Evolutionary conservation across 2,329 filamentous ascomycete genomes (phyloP).

Genomic region (Capronia epimyces): DNA sequence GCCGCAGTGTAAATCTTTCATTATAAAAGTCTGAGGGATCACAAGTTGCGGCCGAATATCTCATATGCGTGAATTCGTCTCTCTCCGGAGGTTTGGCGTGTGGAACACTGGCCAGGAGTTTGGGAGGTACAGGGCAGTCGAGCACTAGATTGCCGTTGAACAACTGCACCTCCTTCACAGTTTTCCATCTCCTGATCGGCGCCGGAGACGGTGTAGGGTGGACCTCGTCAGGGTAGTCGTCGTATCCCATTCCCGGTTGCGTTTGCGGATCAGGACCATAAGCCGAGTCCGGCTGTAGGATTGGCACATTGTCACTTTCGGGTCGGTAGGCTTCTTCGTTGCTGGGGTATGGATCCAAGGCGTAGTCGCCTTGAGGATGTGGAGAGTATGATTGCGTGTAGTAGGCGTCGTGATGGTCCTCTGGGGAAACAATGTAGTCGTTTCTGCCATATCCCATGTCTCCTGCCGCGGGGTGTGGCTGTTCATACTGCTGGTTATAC

Average conservation of each 20-base stretch:
- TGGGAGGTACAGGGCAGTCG: slow-evolving; percentile 89
- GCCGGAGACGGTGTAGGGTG: slow-evolving; percentile 46
- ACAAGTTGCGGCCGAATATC: slow-evolving; percentile 91
- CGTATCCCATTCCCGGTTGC: slow-evolving; percentile 35
- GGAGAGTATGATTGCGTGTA: slow-evolving; percentile 79
- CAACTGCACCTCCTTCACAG: slow-evolving; percentile 94
- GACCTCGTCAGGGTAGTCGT: slow-evolving; percentile 32
- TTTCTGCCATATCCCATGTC: slow-evolving; percentile 45
- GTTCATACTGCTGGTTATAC: slow-evolving; percentile 55
- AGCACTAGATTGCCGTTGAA: slow-evolving; percentile 96
- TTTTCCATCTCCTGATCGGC: slow-evolving; percentile 86
- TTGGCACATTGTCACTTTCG: slow-evolving; percentile 67
- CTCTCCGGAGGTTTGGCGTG: slow-evolving; percentile 75
- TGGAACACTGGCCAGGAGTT: slow-evolving; percentile 77
- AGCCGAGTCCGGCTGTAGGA: slow-evolving; percentile 60
- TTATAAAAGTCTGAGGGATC: slow-evolving; percentile 84
- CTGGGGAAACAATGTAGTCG: slow-evolving; percentile 72
- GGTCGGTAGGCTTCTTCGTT: slow-evolving; percentile 59
- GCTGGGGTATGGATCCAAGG: slow-evolving; percentile 51
- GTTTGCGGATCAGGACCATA: slow-evolving; percentile 57
- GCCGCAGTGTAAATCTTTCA: slow-evolving; percentile 83
- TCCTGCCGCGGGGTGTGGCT: slow-evolving; percentile 34
- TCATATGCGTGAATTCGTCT: slow-evolving; percentile 71
- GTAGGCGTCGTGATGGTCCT: slow-evolving; percentile 82
- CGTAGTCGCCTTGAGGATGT: slow-evolving; percentile 54